A percentile compares a stretch with the other conserved stretches of the same genome.
phyloP scores from a whole-genome alignment of 352 stramenopile genomes.

The Phytophthora litchii region DNA sequence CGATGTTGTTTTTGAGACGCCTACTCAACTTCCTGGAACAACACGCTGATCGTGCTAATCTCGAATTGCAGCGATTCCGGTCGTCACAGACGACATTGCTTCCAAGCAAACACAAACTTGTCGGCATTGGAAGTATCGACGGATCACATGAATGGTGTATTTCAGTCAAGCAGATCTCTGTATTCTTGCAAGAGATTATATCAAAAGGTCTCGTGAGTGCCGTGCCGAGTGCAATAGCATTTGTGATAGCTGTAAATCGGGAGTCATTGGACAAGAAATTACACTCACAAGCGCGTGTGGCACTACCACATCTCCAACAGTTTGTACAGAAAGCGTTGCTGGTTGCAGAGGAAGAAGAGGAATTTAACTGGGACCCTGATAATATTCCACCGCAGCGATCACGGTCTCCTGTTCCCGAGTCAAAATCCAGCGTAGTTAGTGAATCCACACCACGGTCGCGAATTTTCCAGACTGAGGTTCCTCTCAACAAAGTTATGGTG shows the following conservation, averaged over 20 bases:
- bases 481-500: slow-evolving; percentile 6
- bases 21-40: slow-evolving; percentile 28
- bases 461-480: slow-evolving; percentile 32
- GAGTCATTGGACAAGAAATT: slow-evolving; percentile 29
- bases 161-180: slow-evolving; percentile 12
- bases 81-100: slow-evolving; percentile 14
- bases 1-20: slow-evolving; percentile 23
- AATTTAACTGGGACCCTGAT: neutral
- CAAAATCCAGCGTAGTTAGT: neutral
- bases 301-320: slow-evolving; percentile 34
- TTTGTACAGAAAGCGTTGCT: slow-evolving; percentile 39
- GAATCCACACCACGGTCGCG: slow-evolving; percentile 13
- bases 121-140: neutral
- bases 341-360: slow-evolving; percentile 27
- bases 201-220: slow-evolving; percentile 29
- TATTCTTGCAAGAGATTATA: slow-evolving; percentile 34
- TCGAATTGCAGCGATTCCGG: slow-evolving; percentile 32
- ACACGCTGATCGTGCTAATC: neutral
- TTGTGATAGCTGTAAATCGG: slow-evolving; percentile 27
- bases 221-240: slow-evolving; percentile 34
- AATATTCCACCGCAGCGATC: too few relatives aligned
- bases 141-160: slow-evolving; percentile 35
- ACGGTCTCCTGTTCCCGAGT: neutral
- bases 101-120: slow-evolving; percentile 8
- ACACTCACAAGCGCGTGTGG: slow-evolving; percentile 14